phyloP scores from a whole-genome alignment of 2,329 filamentous ascomycete genomes.

The Sclerotinia trifoliorum region DNA sequence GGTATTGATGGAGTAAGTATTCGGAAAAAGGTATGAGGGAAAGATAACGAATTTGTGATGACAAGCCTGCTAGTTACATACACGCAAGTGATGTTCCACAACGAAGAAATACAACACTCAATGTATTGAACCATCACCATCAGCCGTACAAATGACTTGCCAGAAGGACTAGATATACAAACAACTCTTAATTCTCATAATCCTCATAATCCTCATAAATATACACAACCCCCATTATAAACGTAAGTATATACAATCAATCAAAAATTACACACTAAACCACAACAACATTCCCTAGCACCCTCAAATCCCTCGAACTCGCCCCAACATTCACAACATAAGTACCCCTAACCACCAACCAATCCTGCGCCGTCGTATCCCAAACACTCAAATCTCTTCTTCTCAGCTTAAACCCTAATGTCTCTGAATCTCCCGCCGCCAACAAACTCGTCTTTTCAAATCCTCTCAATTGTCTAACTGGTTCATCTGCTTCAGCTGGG shows the following conservation, averaged over 20 bases:
- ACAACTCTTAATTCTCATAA: background rate
- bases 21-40: no score
- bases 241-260: background rate
- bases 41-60: no score
- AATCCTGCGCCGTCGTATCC: slow-evolving; percentile 5
- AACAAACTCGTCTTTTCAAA: slow-evolving; percentile 23
- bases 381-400: slow-evolving; percentile 14
- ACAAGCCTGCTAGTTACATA: no score
- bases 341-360: background rate
- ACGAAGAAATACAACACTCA: background rate
- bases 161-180: no score
- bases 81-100: no score
- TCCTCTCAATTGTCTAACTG: slow-evolving; percentile 25
- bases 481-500: slow-evolving; percentile 23
- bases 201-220: background rate
- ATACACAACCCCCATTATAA: background rate
- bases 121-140: background rate
- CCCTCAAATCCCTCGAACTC: slow-evolving; percentile 9
- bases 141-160: background rate
- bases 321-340: slow-evolving; percentile 5
- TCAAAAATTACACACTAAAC: background rate
- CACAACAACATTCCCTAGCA: background rate
- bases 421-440: slow-evolving; percentile 27
- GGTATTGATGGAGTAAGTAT: no score
- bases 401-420: slow-evolving; percentile 71